Evolutionary conservation across 768 basidiomycete species (phyloP), one percentile per base, ranked within the genome.

Genomic region (Rhodotorula paludigena): DNA sequence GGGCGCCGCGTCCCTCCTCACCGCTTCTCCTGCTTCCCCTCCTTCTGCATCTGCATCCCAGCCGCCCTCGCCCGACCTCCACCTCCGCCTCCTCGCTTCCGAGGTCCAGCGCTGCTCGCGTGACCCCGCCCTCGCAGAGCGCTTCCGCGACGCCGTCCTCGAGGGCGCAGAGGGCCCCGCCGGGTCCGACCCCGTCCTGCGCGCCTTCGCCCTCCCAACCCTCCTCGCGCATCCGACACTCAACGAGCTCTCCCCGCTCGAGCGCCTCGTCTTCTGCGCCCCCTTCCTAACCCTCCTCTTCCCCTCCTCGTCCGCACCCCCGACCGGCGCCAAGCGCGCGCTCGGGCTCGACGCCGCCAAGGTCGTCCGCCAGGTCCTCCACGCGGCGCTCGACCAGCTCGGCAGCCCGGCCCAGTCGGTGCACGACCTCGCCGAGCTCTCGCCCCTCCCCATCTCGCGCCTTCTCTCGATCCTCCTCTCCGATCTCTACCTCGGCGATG

Each of bases 301-400:
- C 52, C 61, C 61, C 18, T n/a, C n/a, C n/a, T 36, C 35, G 8
- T 0, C 41, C 18, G 23, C 53, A 10, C 38, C 60, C 41, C 88
- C 92, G 5, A 86, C 85, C 1, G 94, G 96, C 77, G 90, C 89
- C 21, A 63, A 68, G 39, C 53, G 62, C 11, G 21, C 63, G 9
- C 92, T 96, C 82, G 92, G 89, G 76, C 90, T 98, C 76, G 89
- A 93, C 60, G 85, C 87, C 44, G 82, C 97, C 36, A 89, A 90
- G 42, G 88, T 89, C 5, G 36, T 69, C 16, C 85, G 84, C 44
- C 81, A 88, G 73, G 87, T 91, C 67, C 89, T 94, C 86, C 51
- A 88, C 90, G 78, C 81, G 36, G 90, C 89, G 0, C 86, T 91
- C 23, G 91, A 93, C 57, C 92, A 94, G 68, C 88, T 93, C 52